These are phyloP conservation scores for Pulveroboletus sp. DNA, from an alignment of 768 basidiomycete genomes.

Conservation along the genomic window DNA sequence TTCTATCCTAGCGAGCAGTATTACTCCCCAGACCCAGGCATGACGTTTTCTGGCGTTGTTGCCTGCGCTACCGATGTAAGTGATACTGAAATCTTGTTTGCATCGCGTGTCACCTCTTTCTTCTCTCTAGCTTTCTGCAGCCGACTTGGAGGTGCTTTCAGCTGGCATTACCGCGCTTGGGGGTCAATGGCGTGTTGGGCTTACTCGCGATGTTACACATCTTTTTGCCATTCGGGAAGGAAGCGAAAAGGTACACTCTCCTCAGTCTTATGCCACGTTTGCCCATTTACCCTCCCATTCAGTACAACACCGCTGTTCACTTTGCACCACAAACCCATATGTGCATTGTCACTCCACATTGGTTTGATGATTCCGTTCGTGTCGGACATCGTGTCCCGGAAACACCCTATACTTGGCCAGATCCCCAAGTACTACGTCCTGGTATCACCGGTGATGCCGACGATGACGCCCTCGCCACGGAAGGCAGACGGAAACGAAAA, in stretches of 20 bases:
- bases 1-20: conserved; percentile 41
- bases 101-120: not conserved
- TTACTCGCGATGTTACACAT: conserved; percentile 87
- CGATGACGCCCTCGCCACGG: conserved; percentile 14
- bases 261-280: not conserved
- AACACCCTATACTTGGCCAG: conserved; percentile 67
- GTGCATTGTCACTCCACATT: conserved; percentile 80
- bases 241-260: conserved; percentile 39
- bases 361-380: conserved; percentile 81
- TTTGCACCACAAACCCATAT: conserved; percentile 58
- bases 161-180: conserved; percentile 75
- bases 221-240: conserved; percentile 59
- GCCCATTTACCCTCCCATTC: not conserved
- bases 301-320: conserved; percentile 51
- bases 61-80: conserved; percentile 68
- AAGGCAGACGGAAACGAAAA: conserved; percentile 22
- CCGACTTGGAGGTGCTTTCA: conserved; percentile 71
- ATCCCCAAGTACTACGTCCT: conserved; percentile 50
- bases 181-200: conserved; percentile 73
- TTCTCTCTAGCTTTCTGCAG: conserved; percentile 45
- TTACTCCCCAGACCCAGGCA: conserved; percentile 75
- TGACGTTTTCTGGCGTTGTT: conserved; percentile 82
- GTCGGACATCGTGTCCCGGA: conserved; percentile 55
- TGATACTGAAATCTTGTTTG: not conserved
- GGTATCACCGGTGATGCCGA: conserved; percentile 15